phyloP scores from a whole-genome alignment of 805 yeast species.

The Nakazawaea sp. region DNA sequence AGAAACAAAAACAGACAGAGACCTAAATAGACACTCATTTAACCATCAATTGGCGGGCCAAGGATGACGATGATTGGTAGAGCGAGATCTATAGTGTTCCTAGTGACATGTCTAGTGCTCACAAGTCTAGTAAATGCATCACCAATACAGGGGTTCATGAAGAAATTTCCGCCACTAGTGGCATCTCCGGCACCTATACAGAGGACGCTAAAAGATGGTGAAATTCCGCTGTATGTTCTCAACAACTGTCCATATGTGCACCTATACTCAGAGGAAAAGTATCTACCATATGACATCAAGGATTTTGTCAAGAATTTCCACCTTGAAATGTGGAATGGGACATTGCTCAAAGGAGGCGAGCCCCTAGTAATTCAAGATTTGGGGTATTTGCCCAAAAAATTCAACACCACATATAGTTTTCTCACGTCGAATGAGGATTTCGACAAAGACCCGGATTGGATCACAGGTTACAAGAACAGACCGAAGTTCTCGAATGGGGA shows the following conservation, averaged over 20 bases:
- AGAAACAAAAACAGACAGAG: no score
- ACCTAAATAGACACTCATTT: no score
- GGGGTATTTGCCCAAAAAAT: conserved; percentile 25
- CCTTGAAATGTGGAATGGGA: conserved; percentile 44
- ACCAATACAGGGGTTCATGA: conserved; percentile 5
- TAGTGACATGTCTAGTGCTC: no score
- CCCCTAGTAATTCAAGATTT: conserved; percentile 24
- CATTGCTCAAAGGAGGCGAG: conserved; percentile 22
- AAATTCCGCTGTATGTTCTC: conserved; percentile 56
- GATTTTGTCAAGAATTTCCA: conserved; percentile 64
- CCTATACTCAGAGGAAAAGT: conserved; percentile 81
- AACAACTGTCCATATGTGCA: conserved; percentile 75
- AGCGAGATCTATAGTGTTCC: no score
- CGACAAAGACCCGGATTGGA: conserved; percentile 71
- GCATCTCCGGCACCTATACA: conserved; percentile 25
- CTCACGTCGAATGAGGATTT: conserved; percentile 69
- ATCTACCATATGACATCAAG: conserved; percentile 75
- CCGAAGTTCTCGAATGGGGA: conserved; percentile 72
- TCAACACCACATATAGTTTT: conserved; percentile 33
- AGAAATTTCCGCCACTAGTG: conserved; percentile 29
- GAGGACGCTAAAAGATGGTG: conserved; percentile 39
- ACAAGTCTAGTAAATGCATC: background rate
- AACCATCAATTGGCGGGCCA: no score
- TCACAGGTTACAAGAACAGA: conserved; percentile 61
- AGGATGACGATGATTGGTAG: no score